Percentiles rank a stretch among this genome's conserved stretches.
phyloP scores from a whole-genome alignment of 495 filamentous ascomycete species.

The Penicillium paxilli region DNA sequence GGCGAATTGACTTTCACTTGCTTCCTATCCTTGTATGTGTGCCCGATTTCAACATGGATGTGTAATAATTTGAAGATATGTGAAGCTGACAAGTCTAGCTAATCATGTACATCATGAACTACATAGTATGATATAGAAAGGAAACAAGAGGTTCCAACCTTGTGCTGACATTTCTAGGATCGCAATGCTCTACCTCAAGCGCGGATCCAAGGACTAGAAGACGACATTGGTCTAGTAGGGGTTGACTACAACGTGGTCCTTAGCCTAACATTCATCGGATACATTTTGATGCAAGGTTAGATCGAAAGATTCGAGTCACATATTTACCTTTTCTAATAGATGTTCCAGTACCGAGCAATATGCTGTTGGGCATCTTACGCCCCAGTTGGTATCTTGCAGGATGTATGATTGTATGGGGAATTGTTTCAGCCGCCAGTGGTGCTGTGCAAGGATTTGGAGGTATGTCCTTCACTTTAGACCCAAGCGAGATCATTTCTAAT shows the following conservation, averaged over 20 bases:
- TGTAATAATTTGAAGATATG: too few species aligned
- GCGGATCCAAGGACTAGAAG: not conserved
- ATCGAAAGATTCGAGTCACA: not conserved
- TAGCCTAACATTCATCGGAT: not conserved
- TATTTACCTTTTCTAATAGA: not conserved
- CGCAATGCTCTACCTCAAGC: not conserved
- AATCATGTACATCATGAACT: not conserved
- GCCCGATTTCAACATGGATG: not conserved
- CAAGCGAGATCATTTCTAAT: not conserved
- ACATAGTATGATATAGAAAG: not conserved
- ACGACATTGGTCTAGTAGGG: not conserved
- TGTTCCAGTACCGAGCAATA: not conserved
- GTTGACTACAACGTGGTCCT: not conserved
- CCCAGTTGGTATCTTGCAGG: not conserved
- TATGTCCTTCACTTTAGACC: not conserved
- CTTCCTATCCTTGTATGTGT: not conserved
- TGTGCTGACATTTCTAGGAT: not conserved
- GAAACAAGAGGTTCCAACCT: not conserved
- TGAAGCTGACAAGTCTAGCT: not conserved
- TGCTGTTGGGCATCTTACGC: not conserved
- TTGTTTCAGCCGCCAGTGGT: not conserved
- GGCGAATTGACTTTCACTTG: not conserved
- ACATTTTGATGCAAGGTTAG: not conserved
- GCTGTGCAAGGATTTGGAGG: not conserved
- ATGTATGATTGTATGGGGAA: not conserved